These are phyloP conservation scores for Neurospora sublineolata DNA, from an alignment of 495 filamentous ascomycete genomes.

Conservation along the genomic window DNA sequence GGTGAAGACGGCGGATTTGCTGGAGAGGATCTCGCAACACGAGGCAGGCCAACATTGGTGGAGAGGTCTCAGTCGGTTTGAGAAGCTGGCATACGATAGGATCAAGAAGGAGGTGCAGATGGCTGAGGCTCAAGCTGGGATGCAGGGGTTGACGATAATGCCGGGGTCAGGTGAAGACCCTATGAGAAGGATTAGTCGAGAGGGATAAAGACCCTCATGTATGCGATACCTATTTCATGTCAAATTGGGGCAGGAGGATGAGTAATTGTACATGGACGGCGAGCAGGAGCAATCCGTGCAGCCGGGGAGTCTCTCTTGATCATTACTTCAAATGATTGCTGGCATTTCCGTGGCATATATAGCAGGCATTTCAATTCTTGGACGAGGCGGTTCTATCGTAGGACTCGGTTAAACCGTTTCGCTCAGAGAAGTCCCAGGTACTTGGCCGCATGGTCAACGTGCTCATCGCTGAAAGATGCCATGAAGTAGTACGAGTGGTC, in stretches of 20 bases:
- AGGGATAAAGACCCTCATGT: neutral
- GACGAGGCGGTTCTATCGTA: neutral
- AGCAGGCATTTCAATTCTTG: neutral
- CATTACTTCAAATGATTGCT: neutral
- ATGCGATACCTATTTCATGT: neutral
- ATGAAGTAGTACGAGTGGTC: slow-evolving; percentile 97
- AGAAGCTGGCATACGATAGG: slow-evolving; percentile 66
- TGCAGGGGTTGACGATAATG: slow-evolving; percentile 11
- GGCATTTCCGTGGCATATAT: neutral
- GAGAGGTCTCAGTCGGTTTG: slow-evolving; percentile 72
- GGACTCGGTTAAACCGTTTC: neutral
- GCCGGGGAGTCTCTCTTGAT: neutral
- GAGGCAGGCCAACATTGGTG: slow-evolving; percentile 92
- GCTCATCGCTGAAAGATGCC: slow-evolving; percentile 76
- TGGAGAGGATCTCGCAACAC: slow-evolving; percentile 75
- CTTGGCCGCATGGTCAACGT: slow-evolving; percentile 84
- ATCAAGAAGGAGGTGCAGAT: slow-evolving; percentile 54
- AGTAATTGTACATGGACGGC: neutral
- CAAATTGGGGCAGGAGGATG: neutral
- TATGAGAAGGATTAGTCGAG: slow-evolving; percentile 20
- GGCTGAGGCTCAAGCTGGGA: slow-evolving; percentile 20
- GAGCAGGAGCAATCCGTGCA: neutral
- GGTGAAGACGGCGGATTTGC: slow-evolving; percentile 60
- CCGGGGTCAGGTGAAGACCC: slow-evolving; percentile 13
- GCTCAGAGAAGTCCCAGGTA: slow-evolving; percentile 37